Base-by-base conservation (phyloP, 306 rosid species). In the Quercus bicolor region DNA sequence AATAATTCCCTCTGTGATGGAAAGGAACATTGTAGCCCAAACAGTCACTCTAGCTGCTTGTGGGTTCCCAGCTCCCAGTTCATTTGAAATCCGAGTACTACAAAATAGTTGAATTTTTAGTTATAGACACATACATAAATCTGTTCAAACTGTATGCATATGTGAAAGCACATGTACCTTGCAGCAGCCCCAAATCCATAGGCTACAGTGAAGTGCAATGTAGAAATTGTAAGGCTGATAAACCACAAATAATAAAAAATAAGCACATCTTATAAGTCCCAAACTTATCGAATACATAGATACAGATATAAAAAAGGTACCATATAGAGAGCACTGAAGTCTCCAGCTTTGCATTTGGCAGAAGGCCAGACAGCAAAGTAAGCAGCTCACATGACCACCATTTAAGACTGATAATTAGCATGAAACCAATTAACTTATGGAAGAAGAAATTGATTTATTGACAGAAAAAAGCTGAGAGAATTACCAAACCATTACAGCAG, bases 371-470 rank as follows among this genome's bases (percentile, higher is more conserved):
- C 6, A 92, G 61, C 81, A 92, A 82, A 52, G 84, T 83, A 55
- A 92, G 75, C 37, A 91, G 74, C 86, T 93, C 91, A 19, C 80
- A 82, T 2, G 94, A 93, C 90, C 94, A 91, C 90, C 95, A 89
- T 86, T 93, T 84, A 4, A 91, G 87, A 52, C 96, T 89, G 2
- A 72, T 23, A 29, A 66, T 72, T 37, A 31, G 53, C 51, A 20
- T 11, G 52, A 23, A n/a, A 70, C 11, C 40, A 28, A 15, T 19
- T 62, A 62, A 62, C 28, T 61, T 24, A 61, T 61, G 68, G 34
- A 28, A 31, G 34, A 28, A 31, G n/a, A 61, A 13, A 61, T 61
- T 61, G 15, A 55, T 61, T 24, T 14, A 26, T 62, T 28, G 69
- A 62, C 69, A 62, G 20, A 28, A 28, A 62, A 14, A 28, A 29